These are phyloP conservation scores for Xylaria scruposa DNA, from an alignment of 495 filamentous ascomycete species.

Conservation along the genomic window DNA sequence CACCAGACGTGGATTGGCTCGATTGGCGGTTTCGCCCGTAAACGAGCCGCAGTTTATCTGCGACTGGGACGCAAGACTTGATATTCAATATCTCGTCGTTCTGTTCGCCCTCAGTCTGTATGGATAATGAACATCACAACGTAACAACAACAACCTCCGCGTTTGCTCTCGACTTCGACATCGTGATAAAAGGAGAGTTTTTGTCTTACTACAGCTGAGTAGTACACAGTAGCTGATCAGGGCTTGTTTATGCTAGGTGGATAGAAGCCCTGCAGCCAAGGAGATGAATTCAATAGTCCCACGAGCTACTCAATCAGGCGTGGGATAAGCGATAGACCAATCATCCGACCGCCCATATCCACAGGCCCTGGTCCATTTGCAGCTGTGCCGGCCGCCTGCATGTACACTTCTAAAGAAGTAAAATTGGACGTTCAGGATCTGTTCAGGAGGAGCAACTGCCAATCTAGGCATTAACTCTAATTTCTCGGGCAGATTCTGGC, in stretches of 20 bases:
- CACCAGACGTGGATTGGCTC: not conserved
- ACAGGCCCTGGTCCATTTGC: not conserved
- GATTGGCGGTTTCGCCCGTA: not conserved
- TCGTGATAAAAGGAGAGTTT: not conserved
- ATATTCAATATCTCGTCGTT: not conserved
- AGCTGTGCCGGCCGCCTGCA: slow-evolving; percentile 15
- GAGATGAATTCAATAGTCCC: slow-evolving; percentile 1
- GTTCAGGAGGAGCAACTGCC: slow-evolving; percentile 3
- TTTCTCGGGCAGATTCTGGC: slow-evolving; percentile 16
- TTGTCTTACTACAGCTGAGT: slow-evolving; percentile 14
- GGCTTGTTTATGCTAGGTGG: not conserved
- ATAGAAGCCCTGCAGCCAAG: slow-evolving; percentile 12
- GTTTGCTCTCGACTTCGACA: not conserved
- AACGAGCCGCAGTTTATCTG: not conserved
- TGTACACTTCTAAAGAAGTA: not conserved
- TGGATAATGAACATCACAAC: not conserved
- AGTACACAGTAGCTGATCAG: not conserved
- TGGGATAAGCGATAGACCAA: not conserved
- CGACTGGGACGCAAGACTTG: not conserved
- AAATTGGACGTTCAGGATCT: slow-evolving; percentile 11
- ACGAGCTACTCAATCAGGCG: not conserved
- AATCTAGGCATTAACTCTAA: slow-evolving; percentile 11
- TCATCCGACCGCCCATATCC: slow-evolving; percentile 5
- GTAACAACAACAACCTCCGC: not conserved
- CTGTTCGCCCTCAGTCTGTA: not conserved